Evolutionary conservation across 1,284 basidiomycete species (phyloP), one percentile per base, ranked within the genome.

Genomic region (Athelia psychrophila): DNA sequence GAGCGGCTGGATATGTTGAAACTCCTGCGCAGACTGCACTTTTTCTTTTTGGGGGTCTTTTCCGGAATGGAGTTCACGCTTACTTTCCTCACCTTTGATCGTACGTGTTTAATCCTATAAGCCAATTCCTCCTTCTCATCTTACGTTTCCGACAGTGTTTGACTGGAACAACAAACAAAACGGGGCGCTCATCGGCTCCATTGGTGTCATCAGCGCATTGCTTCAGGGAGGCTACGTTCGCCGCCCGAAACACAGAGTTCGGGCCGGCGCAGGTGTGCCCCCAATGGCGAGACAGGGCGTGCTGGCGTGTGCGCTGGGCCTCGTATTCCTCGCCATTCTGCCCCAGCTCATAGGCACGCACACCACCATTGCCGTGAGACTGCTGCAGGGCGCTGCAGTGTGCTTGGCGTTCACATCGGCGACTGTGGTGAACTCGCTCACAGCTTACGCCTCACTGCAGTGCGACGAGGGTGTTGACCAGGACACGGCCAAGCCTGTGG

Each of bases 1-100:
- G 70, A 80, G 49, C 78, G 86, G 23, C 64, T 88, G 40, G 55
- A 63, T 30, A 63, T 77, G 15, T 76, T 90, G 35, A 75, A 73
- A 58, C 66, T 71, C 2, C 74, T 95, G 48, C 81, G 85, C 24
- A 68, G 71, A 48, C 66, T 89, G 9, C 94, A 96, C 64, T 88
- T 93, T 65, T 68, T 86, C 32, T 97, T 96, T 74, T 73, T 96
- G 51, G 81, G 86, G 40, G 69, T 95, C 50, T 97, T 97, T 69
- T 94, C 93, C 5, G 94, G 93, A 47, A 85, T 94, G 48, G 93
- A 96, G 63, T 95, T 95, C 69, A 95, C 93, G 0, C 74, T 96
- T 24, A 94, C 91, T 0, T 96, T 96, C 75, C 73, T 95, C 47
- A 95, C 91, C 2, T 93, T 91, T 59, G 90, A 92, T 64, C 68